Evolutionary conservation across 140 eudicot species (phyloP).

Genomic region (Ambrosia hybrid): DNA sequence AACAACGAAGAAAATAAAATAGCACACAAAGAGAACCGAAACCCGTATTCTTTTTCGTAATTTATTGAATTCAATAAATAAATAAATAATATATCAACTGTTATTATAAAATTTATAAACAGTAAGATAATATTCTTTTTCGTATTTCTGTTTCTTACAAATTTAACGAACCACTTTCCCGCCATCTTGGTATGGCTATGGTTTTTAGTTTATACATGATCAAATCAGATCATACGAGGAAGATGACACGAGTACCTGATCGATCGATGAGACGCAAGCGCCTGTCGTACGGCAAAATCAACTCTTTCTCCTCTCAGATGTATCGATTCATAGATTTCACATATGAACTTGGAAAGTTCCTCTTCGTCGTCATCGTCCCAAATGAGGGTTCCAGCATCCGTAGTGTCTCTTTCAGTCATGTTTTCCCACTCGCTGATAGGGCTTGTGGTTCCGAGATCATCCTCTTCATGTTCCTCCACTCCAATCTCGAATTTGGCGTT

Average conservation of each 20-base stretch:
- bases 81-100: background rate
- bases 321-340: slow-evolving; percentile 58
- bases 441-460: slow-evolving; percentile 49
- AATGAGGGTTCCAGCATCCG: slow-evolving; percentile 31
- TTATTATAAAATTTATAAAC: background rate
- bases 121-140: background rate
- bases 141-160: background rate
- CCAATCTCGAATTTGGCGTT: slow-evolving; percentile 80
- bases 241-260: slow-evolving; percentile 78
- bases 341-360: slow-evolving; percentile 60
- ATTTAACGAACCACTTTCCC: background rate
- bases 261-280: slow-evolving; percentile 58
- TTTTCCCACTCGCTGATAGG: slow-evolving; percentile 95
- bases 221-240: slow-evolving; percentile 43
- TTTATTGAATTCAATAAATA: background rate
- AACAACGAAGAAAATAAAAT: no score
- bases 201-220: slow-evolving; percentile 6
- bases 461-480: slow-evolving; percentile 77
- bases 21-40: background rate
- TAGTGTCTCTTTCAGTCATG: slow-evolving; percentile 51
- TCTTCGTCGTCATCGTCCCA: slow-evolving; percentile 84
- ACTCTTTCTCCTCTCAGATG: slow-evolving; percentile 61
- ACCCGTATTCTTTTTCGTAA: background rate
- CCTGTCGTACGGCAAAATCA: slow-evolving; percentile 58
- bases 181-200: background rate